Conservation (phyloP, 148 eudicot species). For the Chenopodium album region DNA sequence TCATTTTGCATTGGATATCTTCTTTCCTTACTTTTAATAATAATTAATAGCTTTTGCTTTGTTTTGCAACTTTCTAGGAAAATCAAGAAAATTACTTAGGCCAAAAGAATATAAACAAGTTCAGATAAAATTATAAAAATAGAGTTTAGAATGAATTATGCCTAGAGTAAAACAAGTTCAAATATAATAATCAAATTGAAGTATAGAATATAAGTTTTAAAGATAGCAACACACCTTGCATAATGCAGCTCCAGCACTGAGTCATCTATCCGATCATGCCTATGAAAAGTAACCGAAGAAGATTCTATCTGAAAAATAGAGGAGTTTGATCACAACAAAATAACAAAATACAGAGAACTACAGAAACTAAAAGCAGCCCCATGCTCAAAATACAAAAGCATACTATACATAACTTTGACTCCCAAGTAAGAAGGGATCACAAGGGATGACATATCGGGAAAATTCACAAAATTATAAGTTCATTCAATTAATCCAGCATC, state of each 20-base stretch:
- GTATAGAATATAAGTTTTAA: neutral
- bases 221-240: slow-evolving; percentile 61
- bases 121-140: too few relatives aligned
- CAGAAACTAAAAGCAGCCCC: neutral
- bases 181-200: neutral
- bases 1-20: too few relatives aligned
- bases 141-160: neutral
- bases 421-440: slow-evolving; percentile 11
- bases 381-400: neutral
- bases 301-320: slow-evolving; percentile 83
- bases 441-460: neutral
- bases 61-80: too few relatives aligned
- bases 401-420: neutral
- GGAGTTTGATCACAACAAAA: neutral
- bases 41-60: too few relatives aligned
- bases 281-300: slow-evolving; percentile 91
- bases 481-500: slow-evolving; percentile 25
- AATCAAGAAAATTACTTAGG: too few relatives aligned
- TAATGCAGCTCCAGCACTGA: slow-evolving; percentile 86
- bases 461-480: slow-evolving; percentile 24
- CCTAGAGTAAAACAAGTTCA: neutral
- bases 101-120: too few relatives aligned
- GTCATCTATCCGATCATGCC: slow-evolving; percentile 92
- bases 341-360: neutral
- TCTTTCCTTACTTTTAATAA: too few relatives aligned